phyloP scores from a whole-genome alignment of 768 basidiomycete species.

The Hemileccinum rubropunctum region DNA sequence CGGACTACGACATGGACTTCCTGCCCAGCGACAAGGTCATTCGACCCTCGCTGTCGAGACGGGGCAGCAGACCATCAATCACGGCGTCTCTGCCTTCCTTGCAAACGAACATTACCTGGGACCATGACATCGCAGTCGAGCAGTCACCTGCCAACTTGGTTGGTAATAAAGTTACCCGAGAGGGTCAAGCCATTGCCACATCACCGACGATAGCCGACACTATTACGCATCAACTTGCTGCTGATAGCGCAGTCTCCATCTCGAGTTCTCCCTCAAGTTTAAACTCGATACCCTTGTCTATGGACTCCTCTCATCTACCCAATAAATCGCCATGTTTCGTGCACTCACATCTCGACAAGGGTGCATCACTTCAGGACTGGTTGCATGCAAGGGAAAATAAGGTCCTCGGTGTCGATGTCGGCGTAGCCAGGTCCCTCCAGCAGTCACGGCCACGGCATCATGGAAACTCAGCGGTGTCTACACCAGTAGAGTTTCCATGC shows the following conservation, averaged over 20 bases:
- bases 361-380: slow-evolving; percentile 76
- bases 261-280: slow-evolving; percentile 31
- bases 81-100: slow-evolving; percentile 24
- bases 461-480: slow-evolving; percentile 1
- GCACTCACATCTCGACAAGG: slow-evolving; percentile 86
- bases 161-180: slow-evolving; percentile 16
- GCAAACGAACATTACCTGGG: slow-evolving; percentile 35
- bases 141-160: slow-evolving; percentile 21
- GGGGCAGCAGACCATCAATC: slow-evolving; percentile 30
- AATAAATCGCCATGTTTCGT: slow-evolving; percentile 83
- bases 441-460: slow-evolving; percentile 14
- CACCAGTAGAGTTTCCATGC: slow-evolving; percentile 15
- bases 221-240: slow-evolving; percentile 15
- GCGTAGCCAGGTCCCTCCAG: slow-evolving; percentile 51
- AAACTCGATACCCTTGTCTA: slow-evolving; percentile 23
- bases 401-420: slow-evolving; percentile 37
- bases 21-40: slow-evolving; percentile 21
- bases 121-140: slow-evolving; percentile 37
- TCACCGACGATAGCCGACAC: slow-evolving; percentile 19
- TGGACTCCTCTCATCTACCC: slow-evolving; percentile 24
- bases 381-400: slow-evolving; percentile 40
- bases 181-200: slow-evolving; percentile 8
- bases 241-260: slow-evolving; percentile 10
- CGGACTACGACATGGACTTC: slow-evolving; percentile 10
- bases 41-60: slow-evolving; percentile 39